Evolutionary conservation across 108 stramenopile species (phyloP).

Genomic region (Stephanodiscus triporus): DNA sequence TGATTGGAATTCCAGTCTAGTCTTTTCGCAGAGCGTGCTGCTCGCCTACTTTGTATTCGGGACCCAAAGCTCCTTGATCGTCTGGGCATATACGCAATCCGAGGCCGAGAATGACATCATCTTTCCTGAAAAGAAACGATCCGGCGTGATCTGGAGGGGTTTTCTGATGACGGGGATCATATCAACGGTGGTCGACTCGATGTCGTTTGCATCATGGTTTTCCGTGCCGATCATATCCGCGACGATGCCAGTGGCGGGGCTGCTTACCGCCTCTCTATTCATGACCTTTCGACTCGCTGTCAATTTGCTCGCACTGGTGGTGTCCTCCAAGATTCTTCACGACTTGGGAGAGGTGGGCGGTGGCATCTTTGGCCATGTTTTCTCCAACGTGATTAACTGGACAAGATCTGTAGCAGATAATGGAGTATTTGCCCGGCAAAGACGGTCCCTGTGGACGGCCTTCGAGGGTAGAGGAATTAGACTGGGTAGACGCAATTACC

Average conservation of each 20-base stretch:
- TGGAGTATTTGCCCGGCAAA: constrained; percentile 23
- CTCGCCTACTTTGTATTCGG: constrained; percentile 40
- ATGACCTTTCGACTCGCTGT: constrained; percentile 26
- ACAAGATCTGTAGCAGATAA: constrained; percentile 39
- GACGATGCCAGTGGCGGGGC: constrained; percentile 14
- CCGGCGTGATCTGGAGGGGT: constrained; percentile 60
- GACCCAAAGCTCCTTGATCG: constrained; percentile 29
- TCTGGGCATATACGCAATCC: constrained; percentile 34
- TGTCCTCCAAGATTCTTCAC: constrained; percentile 43
- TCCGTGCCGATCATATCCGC: constrained; percentile 23
- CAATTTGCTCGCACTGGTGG: constrained; percentile 31
- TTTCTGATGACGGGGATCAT: constrained; percentile 46
- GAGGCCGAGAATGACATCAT: constrained; percentile 38
- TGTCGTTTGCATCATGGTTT: constrained; percentile 66
- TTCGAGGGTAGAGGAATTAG: constrained; percentile 46
- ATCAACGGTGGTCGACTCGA: constrained; percentile 52
- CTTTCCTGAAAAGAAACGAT: constrained; percentile 33
- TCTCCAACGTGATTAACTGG: constrained; percentile 29
- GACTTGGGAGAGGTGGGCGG: constrained; percentile 42
- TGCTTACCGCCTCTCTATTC: constrained; percentile 26
- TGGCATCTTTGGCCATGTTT: constrained; percentile 35
- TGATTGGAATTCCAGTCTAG: constrained; percentile 27
- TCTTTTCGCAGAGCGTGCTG: constrained; percentile 28
- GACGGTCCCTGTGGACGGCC: constrained; percentile 36
- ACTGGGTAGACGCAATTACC: constrained; percentile 41